Percentiles rank a stretch among this genome's conserved stretches.
These are phyloP conservation scores for Gelatoporia subvermispora DNA, from an alignment of 768 basidiomycete species.

Conservation along the genomic window DNA sequence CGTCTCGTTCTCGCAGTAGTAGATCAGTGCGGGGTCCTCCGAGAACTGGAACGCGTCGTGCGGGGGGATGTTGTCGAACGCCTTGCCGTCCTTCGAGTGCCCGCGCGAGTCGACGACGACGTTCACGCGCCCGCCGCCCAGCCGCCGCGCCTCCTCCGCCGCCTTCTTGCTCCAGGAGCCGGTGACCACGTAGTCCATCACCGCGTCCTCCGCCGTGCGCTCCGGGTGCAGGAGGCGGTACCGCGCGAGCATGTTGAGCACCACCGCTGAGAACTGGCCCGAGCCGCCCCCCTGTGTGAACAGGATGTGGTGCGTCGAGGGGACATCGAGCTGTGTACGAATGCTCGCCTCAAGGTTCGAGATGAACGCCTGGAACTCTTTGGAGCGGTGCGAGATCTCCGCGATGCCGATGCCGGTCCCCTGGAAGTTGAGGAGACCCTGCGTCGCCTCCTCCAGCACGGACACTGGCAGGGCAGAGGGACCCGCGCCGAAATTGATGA, in stretches of 20 bases:
- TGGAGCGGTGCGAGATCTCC: constrained; percentile 93
- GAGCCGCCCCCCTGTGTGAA: constrained; percentile 96
- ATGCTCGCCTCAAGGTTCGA: constrained; percentile 58
- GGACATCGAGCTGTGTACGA: constrained; percentile 74
- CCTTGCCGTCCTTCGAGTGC: constrained; percentile 59
- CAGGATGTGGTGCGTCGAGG: constrained; percentile 77
- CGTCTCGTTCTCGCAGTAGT: constrained; percentile 99
- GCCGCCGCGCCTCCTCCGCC: constrained; percentile 71
- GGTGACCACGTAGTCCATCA: constrained; percentile 86
- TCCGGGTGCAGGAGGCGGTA: constrained; percentile 74
- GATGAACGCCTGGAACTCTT: constrained; percentile 76
- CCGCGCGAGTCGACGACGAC: constrained; percentile 67
- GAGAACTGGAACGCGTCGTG: constrained; percentile 73
- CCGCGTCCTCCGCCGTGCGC: constrained; percentile 45
- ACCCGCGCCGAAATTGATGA: constrained; percentile 91
- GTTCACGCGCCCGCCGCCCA: constrained; percentile 55
- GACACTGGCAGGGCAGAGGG: constrained; percentile 88
- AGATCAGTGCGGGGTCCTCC: constrained; percentile 79
- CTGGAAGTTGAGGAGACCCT: constrained; percentile 86
- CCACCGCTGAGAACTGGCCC: constrained; percentile 86
- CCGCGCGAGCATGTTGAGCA: constrained; percentile 86
- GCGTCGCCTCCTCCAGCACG: constrained; percentile 78
- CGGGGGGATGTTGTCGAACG: constrained; percentile 77
- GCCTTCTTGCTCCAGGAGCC: constrained; percentile 93
- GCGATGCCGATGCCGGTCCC: constrained; percentile 92